Conservation (phyloP, 2,329 filamentous ascomycete genomes). For the Botryotinia narcissicola region DNA sequence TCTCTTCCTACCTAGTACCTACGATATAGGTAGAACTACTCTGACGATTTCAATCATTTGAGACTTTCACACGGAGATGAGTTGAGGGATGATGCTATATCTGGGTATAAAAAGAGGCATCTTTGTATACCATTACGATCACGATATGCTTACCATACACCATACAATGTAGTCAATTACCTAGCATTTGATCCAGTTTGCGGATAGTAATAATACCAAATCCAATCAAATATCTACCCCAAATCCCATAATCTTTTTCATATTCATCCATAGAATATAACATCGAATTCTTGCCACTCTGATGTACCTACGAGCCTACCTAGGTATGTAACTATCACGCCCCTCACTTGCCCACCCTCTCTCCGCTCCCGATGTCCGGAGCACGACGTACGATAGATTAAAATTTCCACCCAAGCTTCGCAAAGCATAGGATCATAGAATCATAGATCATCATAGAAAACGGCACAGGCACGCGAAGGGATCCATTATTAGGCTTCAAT, state of each 20-base stretch:
- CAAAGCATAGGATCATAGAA: background rate
- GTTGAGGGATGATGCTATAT: background rate
- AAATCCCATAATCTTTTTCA: background rate
- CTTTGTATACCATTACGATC: background rate
- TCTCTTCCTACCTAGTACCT: background rate
- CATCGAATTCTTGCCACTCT: background rate
- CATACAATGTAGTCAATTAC: rapidly evolving
- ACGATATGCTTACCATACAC: background rate
- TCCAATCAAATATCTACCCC: background rate
- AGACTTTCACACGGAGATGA: background rate
- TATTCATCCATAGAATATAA: background rate
- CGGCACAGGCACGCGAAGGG: background rate
- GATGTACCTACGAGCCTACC: background rate
- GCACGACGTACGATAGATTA: background rate
- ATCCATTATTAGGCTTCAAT: background rate
- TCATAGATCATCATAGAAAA: background rate
- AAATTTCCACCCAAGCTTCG: background rate
- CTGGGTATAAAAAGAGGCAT: background rate
- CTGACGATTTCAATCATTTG: background rate
- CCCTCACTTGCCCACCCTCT: background rate
- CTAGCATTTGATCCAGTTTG: background rate
- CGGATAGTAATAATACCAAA: background rate
- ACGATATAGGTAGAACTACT: background rate
- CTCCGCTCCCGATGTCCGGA: background rate
- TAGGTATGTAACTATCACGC: background rate